Base-by-base conservation (phyloP, 768 basidiomycete species). In the Suillus brevipes region DNA sequence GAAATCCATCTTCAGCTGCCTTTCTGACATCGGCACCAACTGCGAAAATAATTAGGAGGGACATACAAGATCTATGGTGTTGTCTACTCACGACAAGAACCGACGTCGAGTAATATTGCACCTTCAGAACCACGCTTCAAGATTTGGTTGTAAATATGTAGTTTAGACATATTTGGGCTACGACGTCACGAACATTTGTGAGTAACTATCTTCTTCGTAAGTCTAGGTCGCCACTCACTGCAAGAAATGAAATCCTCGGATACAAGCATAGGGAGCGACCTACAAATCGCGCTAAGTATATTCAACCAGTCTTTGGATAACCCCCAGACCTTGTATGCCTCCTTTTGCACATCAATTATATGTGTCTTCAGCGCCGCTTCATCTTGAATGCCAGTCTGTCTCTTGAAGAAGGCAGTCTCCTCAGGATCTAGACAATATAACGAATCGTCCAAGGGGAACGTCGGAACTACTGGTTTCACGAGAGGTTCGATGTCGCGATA, bases 101-200 rank as follows among this genome's bases (percentile, higher is more conserved):
- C 80, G 2, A 81, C 71, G 55, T 81, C 81, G 8, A 82, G 73
- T 34, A 81, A 72, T 31, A 82, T 74, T 2, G 80, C 75, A 12
- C 68, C 72, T 13, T 64, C 25, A 34, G 53, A 34, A 31, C 53
- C 53, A 36, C 53, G 34, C 20, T 55, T 36, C 53, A 55, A 36
- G 13, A 55, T 14, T 34, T n/a, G 53, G 53, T 55, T 20, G 31
- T 36, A 55, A 14, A 13, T 36, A n/a, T 55, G 34, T n/a, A 55
- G 53, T 55, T 55, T 55, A n/a, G 31, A 55, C 3, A 55, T 36
- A 34, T n/a, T 55, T 14, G 34, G 20, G 34, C 53, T 55, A 55
- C 53, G 20, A 50, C 18, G 52, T 31, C 52, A 18, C 9, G 9
- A 7, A 34, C 1, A 34, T 34, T 36, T 4, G 20, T 55, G 53